Evolutionary conservation across 1,284 basidiomycete species (phyloP).

Genomic region (Ganoderma lucidum): DNA sequence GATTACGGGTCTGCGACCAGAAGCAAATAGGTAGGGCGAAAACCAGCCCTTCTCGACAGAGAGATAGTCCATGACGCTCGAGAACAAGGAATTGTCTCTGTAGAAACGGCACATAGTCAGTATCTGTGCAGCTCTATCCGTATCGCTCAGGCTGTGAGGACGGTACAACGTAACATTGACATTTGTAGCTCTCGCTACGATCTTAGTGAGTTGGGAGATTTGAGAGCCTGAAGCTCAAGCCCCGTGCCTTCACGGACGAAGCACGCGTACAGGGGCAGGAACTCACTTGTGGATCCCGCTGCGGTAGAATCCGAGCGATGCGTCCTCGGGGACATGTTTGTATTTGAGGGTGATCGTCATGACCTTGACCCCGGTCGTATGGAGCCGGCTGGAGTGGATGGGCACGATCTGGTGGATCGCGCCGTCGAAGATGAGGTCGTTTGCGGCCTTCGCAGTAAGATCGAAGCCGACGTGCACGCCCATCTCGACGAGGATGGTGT

Average conservation of each 20-base stretch:
- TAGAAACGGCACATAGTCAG: conserved; percentile 6
- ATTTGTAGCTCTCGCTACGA: background rate
- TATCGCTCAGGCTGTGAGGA: background rate
- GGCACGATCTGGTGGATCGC: conserved; percentile 58
- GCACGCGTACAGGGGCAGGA: conserved; percentile 8
- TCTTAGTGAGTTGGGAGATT: background rate
- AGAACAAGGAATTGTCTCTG: conserved; percentile 62
- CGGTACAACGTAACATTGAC: background rate
- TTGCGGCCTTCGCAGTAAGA: conserved; percentile 54
- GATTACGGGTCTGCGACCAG: conserved; percentile 63
- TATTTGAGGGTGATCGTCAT: conserved; percentile 68
- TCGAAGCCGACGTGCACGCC: conserved; percentile 64
- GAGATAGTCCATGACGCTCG: conserved; percentile 70
- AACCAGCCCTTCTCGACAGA: conserved; percentile 74
- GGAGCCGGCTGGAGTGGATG: conserved; percentile 57
- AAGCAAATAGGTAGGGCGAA: conserved; percentile 71
- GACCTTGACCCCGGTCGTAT: conserved; percentile 66
- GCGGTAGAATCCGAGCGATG: conserved; percentile 66
- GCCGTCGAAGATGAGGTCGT: conserved; percentile 63
- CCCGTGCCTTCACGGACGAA: background rate
- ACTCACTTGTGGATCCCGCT: conserved; percentile 63
- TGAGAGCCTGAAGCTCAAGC: conserved; percentile 8
- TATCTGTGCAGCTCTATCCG: background rate
- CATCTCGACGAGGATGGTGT: conserved; percentile 63
- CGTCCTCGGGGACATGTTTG: conserved; percentile 66